These are phyloP conservation scores for Epichloe gansuensis DNA, from an alignment of 2,329 filamentous ascomycete genomes.

Conservation along the genomic window DNA sequence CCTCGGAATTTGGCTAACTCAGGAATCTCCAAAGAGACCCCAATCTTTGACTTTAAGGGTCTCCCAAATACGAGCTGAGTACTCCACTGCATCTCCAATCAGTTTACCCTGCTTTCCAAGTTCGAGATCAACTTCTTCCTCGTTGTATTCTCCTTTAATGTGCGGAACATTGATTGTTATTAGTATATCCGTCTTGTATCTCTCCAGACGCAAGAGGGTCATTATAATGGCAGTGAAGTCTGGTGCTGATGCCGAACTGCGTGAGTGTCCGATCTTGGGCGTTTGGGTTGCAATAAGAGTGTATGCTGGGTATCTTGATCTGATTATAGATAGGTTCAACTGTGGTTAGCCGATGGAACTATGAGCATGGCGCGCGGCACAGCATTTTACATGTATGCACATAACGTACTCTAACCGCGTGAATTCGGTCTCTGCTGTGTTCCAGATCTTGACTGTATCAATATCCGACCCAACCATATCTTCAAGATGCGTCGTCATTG, in stretches of 20 bases:
- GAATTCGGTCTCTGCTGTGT: constrained; percentile 48
- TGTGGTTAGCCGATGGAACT: constrained; percentile 12
- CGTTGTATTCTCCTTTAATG: constrained; percentile 60
- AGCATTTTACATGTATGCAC: neutral
- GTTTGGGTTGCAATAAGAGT: constrained; percentile 58
- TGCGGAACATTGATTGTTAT: constrained; percentile 84
- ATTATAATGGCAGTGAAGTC: constrained; percentile 67
- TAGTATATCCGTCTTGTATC: constrained; percentile 66
- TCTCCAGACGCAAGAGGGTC: constrained; percentile 63
- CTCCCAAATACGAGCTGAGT: constrained; percentile 55
- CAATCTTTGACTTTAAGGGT: constrained; percentile 72
- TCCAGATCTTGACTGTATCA: constrained; percentile 54
- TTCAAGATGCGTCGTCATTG: constrained; percentile 55
- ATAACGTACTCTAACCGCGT: constrained; percentile 37
- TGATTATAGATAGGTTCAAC: constrained; percentile 17
- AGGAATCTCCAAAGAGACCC: constrained; percentile 48
- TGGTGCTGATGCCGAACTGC: constrained; percentile 27
- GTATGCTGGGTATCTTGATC: constrained; percentile 44
- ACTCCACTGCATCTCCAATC: constrained; percentile 57
- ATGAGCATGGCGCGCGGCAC: neutral
- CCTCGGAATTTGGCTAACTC: neutral
- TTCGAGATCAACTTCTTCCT: constrained; percentile 58
- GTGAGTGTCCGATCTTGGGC: constrained; percentile 22
- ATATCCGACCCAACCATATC: constrained; percentile 55
- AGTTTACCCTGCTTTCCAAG: constrained; percentile 53